Evolutionary conservation across 2,329 filamentous ascomycete species (phyloP).

Genomic region (Fusarium phyllophilum): DNA sequence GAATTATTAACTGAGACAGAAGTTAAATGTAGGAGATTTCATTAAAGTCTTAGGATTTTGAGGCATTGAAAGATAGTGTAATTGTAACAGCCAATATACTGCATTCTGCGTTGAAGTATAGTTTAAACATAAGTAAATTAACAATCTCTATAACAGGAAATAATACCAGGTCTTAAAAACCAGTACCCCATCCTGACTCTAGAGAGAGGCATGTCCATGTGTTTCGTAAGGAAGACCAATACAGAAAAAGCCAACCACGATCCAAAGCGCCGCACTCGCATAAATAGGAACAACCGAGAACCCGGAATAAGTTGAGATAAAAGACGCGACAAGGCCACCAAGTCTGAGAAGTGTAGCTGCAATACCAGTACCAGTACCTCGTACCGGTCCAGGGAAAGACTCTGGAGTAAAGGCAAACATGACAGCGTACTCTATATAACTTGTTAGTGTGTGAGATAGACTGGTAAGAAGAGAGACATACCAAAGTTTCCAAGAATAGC

Average conservation of each 20-base stretch:
- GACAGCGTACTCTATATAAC: background rate
- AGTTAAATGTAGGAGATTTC: no score
- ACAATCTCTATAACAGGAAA: no score
- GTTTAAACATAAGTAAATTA: no score
- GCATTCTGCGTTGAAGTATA: no score
- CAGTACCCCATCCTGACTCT: background rate
- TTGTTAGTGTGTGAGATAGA: background rate
- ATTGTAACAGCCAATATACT: no score
- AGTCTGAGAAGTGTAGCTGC: slow-evolving; percentile 51
- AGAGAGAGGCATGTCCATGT: background rate
- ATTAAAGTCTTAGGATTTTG: no score
- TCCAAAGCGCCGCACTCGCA: slow-evolving; percentile 56
- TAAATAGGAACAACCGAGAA: slow-evolving; percentile 57
- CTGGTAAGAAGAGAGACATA: background rate
- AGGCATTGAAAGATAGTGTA: no score
- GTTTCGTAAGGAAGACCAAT: slow-evolving; percentile 57
- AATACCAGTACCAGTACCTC: slow-evolving; percentile 63
- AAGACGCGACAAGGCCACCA: slow-evolving; percentile 53
- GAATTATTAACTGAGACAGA: no score
- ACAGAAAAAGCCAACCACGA: slow-evolving; percentile 54
- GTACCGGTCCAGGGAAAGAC: slow-evolving; percentile 62
- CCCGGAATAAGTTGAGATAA: slow-evolving; percentile 56
- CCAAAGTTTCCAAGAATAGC: slow-evolving; percentile 3
- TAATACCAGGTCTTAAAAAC: no score
- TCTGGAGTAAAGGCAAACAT: slow-evolving; percentile 55